A percentile compares a stretch with the other conserved stretches of the same genome.
These are phyloP conservation scores for Globisporangium viniferum DNA, from an alignment of 352 stramenopile genomes.

Conservation along the genomic window DNA sequence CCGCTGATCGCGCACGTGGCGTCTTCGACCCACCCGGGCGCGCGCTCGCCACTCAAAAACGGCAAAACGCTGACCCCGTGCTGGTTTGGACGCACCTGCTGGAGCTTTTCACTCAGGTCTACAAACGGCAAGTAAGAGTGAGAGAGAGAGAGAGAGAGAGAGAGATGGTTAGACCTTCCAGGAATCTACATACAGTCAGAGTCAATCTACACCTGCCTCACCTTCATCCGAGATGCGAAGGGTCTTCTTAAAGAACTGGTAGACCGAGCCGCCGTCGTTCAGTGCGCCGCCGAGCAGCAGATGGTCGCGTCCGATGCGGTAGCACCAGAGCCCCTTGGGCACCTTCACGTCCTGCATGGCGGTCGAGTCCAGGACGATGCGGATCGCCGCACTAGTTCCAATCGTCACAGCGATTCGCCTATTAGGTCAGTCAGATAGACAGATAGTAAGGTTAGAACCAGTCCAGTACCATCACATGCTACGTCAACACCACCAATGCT, in stretches of 20 bases:
- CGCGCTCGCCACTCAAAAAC: slow-evolving; percentile 92
- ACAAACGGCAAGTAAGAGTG: not conserved
- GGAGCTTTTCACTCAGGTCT: slow-evolving; percentile 44
- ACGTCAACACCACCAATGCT: not conserved
- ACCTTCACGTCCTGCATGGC: slow-evolving; percentile 61
- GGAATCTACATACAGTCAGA: not conserved
- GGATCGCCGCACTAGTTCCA: slow-evolving; percentile 91
- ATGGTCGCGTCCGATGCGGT: slow-evolving; percentile 82
- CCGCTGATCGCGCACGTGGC: slow-evolving; percentile 89
- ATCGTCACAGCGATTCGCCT: slow-evolving; percentile 92
- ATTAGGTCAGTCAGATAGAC: not conserved
- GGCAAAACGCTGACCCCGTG: slow-evolving; percentile 88
- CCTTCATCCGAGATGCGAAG: slow-evolving; percentile 55
- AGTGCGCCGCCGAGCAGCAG: slow-evolving; percentile 92
- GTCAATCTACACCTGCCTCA: not conserved
- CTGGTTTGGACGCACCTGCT: slow-evolving; percentile 30
- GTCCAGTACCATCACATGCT: not conserved
- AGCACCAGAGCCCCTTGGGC: slow-evolving; percentile 93
- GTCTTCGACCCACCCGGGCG: slow-evolving; percentile 90
- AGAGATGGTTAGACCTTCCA: not conserved
- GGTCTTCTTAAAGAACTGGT: slow-evolving; percentile 87
- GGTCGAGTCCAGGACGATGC: slow-evolving; percentile 74
- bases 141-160: not conserved
- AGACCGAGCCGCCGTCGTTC: slow-evolving; percentile 96
- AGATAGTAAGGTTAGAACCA: not conserved